Evolutionary conservation across 2,329 filamentous ascomycete species (phyloP).

Genomic region (Epichloe festucae): DNA sequence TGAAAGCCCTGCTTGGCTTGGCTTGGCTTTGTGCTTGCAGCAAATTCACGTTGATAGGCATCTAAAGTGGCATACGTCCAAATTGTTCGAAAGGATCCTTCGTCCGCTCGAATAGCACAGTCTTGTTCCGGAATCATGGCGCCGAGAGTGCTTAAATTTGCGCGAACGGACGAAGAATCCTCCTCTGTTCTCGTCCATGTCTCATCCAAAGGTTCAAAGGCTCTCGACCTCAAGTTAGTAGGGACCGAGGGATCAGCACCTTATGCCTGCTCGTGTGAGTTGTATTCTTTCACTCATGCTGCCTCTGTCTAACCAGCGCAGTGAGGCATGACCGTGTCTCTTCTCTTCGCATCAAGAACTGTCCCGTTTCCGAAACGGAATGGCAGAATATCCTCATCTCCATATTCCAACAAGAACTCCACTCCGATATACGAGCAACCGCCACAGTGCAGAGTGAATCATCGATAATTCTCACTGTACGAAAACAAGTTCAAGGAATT

Average conservation of each 20-base stretch:
- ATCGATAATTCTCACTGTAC: conserved; percentile 46
- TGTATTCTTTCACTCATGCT: neutral
- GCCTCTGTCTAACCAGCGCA: conserved; percentile 11
- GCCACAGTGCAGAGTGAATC: conserved; percentile 42
- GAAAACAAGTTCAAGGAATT: conserved; percentile 54
- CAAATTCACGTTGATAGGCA: no score
- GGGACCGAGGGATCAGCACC: conserved; percentile 52
- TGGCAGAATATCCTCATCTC: conserved; percentile 51
- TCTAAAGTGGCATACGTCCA: no score
- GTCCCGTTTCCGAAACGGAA: conserved; percentile 45
- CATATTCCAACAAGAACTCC: conserved; percentile 38
- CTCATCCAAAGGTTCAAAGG: conserved; percentile 32
- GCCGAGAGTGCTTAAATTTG: conserved; percentile 40
- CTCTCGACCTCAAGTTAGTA: conserved; percentile 52
- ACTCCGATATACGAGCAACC: conserved; percentile 43
- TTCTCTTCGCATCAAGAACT: conserved; percentile 39
- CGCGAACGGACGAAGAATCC: conserved; percentile 38
- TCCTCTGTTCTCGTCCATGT: conserved; percentile 50
- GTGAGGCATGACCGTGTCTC: conserved; percentile 44
- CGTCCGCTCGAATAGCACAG: neutral
- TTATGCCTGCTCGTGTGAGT: conserved; percentile 44
- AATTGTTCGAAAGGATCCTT: neutral
- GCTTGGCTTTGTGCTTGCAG: neutral
- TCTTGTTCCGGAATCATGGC: conserved; percentile 11
- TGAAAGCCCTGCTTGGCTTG: neutral